Percentiles rank a stretch among this genome's conserved stretches.
Evolutionary conservation across 805 yeast species (phyloP).

Genomic region (Wickerhamiella sergipiensis): DNA sequence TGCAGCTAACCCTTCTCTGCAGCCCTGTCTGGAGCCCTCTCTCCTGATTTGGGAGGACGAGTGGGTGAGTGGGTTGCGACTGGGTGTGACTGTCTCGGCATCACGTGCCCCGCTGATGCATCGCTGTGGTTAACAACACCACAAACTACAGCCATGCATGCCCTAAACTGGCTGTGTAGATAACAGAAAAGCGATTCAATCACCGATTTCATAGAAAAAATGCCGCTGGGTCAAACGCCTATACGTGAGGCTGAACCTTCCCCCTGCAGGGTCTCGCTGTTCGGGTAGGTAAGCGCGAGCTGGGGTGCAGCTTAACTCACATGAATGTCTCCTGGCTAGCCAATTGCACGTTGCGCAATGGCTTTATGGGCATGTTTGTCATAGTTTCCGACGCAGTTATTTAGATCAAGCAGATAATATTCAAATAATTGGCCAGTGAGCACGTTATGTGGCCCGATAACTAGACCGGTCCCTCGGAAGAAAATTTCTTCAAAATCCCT

Average conservation of each 20-base stretch:
- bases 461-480: neutral
- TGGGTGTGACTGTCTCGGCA: neutral
- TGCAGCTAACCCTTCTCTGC: too few relatives aligned
- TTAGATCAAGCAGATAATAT: too few relatives aligned
- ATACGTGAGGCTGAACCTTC: neutral
- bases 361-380: too few relatives aligned
- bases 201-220: neutral
- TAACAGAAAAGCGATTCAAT: too few relatives aligned
- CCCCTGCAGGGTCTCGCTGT: neutral
- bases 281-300: neutral
- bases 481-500: neutral
- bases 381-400: too few relatives aligned
- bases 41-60: neutral
- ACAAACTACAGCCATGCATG: neutral
- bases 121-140: neutral
- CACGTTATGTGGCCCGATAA: too few relatives aligned
- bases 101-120: neutral
- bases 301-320: neutral
- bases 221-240: too few relatives aligned
- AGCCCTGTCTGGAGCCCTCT: too few relatives aligned
- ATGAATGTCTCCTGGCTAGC: neutral
- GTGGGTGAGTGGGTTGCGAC: too few relatives aligned
- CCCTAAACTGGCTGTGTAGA: neutral
- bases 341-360: neutral
- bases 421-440: too few relatives aligned